Evolutionary conservation across 1,284 basidiomycete species (phyloP).

Genomic region (Heterobasidion annosum): DNA sequence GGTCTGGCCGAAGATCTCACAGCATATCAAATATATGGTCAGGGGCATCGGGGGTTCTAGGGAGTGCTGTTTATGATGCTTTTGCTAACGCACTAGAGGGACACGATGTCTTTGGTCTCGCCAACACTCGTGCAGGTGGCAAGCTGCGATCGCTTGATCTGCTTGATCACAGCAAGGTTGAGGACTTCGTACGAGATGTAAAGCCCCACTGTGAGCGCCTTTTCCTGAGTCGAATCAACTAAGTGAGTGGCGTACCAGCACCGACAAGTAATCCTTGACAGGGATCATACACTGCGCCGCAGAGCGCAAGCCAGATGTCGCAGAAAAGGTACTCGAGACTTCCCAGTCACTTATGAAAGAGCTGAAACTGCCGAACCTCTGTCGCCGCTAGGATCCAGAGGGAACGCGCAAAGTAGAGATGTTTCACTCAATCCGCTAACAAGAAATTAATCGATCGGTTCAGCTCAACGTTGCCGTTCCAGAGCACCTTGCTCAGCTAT

Average conservation of each 20-base stretch:
- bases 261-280: conserved; percentile 15
- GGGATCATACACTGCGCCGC: conserved; percentile 84
- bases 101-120: conserved; percentile 48
- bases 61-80: conserved; percentile 53
- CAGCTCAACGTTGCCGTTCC: conserved; percentile 69
- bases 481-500: conserved; percentile 49
- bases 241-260: neutral
- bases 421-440: conserved; percentile 18
- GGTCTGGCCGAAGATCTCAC: neutral
- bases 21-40: conserved; percentile 12
- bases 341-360: neutral
- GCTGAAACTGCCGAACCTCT: neutral
- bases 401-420: conserved; percentile 21
- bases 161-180: conserved; percentile 38
- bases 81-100: conserved; percentile 31
- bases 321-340: conserved; percentile 52
- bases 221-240: neutral
- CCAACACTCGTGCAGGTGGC: conserved; percentile 47
- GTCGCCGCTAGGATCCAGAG: conserved; percentile 45
- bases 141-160: conserved; percentile 56
- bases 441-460: conserved; percentile 29
- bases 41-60: conserved; percentile 74
- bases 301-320: conserved; percentile 76
- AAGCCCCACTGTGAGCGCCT: conserved; percentile 57
- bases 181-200: conserved; percentile 39